Conservation (phyloP, 108 stramenopile species). For the Nitzschia sp. region DNA sequence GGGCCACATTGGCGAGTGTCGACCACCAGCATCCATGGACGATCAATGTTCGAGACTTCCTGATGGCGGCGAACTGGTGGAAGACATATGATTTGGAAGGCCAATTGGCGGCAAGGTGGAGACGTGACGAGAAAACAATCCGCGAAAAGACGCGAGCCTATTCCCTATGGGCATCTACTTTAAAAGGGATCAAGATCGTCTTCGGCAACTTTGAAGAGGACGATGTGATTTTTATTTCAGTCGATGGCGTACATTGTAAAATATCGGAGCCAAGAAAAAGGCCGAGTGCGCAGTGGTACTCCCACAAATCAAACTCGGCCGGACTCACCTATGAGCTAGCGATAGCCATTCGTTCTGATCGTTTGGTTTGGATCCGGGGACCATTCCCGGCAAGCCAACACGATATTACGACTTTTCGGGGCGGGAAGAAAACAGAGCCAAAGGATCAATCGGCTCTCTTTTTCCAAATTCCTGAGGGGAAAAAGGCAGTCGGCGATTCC, state of each 20-base stretch:
- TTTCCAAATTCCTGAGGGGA: slow-evolving; percentile 3
- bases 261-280: background rate
- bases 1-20: too few relatives aligned
- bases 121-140: background rate
- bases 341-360: slow-evolving; percentile 18
- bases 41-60: too few relatives aligned
- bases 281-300: slow-evolving; percentile 20
- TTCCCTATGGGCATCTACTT: background rate
- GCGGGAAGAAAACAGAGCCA: background rate
- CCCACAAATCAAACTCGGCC: slow-evolving; percentile 27
- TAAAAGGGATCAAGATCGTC: background rate
- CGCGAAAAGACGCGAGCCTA: background rate
- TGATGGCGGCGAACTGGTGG: background rate
- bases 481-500: slow-evolving; percentile 3
- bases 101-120: background rate
- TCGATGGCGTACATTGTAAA: slow-evolving; percentile 5
- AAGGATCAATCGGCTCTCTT: background rate
- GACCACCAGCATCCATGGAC: too few relatives aligned
- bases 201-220: background rate
- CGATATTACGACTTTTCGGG: slow-evolving; percentile 27
- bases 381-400: slow-evolving; percentile 27
- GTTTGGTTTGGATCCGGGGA: slow-evolving; percentile 29
- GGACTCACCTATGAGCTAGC: slow-evolving; percentile 24
- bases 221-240: background rate
- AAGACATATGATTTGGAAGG: background rate